A percentile compares a stretch with the other conserved stretches of the same genome.
These are phyloP conservation scores for Rhizodiscina lignyota DNA, from an alignment of 495 filamentous ascomycete species.

Conservation along the genomic window DNA sequence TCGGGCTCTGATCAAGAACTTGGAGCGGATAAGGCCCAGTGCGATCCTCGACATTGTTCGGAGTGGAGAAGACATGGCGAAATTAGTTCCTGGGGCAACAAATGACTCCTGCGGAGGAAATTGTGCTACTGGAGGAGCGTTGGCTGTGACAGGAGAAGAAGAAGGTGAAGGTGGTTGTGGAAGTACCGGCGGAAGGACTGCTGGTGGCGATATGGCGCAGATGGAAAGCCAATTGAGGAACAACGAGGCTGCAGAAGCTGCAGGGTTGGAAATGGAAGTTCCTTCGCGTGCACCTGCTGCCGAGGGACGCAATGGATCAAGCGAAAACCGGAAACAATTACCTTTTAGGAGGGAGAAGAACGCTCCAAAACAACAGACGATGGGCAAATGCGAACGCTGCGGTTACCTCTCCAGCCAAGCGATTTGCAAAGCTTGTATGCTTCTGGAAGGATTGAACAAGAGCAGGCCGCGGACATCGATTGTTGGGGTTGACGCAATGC, in stretches of 20 bases:
- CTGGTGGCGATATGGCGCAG: slow-evolving; percentile 76
- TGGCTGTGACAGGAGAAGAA: slow-evolving; percentile 29
- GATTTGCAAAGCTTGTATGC: slow-evolving; percentile 86
- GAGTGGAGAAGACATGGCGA: slow-evolving; percentile 93
- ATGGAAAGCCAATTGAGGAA: slow-evolving; percentile 69
- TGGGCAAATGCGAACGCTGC: slow-evolving; percentile 72
- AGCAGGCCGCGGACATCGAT: slow-evolving; percentile 46
- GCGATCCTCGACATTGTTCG: slow-evolving; percentile 88
- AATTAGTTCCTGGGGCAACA: slow-evolving; percentile 49
- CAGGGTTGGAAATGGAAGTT: slow-evolving; percentile 57
- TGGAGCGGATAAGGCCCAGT: slow-evolving; percentile 83
- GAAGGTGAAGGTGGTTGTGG: slow-evolving; percentile 60
- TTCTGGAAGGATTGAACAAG: slow-evolving; percentile 85
- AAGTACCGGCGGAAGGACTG: slow-evolving; percentile 48
- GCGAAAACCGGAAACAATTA: not conserved
- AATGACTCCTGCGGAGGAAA: slow-evolving; percentile 17
- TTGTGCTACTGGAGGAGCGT: slow-evolving; percentile 13
- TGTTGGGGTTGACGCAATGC: too few species aligned
- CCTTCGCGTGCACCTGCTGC: slow-evolving; percentile 15
- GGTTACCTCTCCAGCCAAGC: slow-evolving; percentile 91
- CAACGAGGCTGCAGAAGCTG: slow-evolving; percentile 39
- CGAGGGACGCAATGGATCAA: slow-evolving; percentile 1
- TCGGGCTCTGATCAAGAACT: slow-evolving; percentile 77
- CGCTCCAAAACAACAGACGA: slow-evolving; percentile 34
- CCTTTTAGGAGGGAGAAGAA: slow-evolving; percentile 7